Conservation (phyloP, 2,329 filamentous ascomycete genomes). For the Sclerotinia minor region DNA sequence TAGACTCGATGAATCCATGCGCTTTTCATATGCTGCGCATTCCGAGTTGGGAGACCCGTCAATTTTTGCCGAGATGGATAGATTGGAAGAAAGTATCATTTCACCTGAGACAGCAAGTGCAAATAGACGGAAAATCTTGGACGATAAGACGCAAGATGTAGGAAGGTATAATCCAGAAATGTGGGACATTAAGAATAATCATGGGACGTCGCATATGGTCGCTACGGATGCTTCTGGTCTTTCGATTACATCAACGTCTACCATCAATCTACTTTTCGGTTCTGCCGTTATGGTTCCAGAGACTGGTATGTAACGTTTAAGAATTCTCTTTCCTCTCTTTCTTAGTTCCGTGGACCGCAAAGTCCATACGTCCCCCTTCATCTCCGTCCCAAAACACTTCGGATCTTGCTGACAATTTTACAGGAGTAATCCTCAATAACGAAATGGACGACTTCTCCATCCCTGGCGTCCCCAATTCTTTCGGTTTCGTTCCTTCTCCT, state of each 20-base stretch:
- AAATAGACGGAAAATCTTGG: slow-evolving; percentile 68
- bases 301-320: slow-evolving; percentile 59
- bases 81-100: slow-evolving; percentile 69
- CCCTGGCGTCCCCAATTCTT: slow-evolving; percentile 73
- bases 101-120: slow-evolving; percentile 56
- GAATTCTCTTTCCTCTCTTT: neutral
- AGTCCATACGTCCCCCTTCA: neutral
- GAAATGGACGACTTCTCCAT: slow-evolving; percentile 84
- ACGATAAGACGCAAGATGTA: slow-evolving; percentile 69
- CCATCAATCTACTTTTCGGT: slow-evolving; percentile 85
- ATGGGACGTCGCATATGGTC: slow-evolving; percentile 73
- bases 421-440: slow-evolving; percentile 45
- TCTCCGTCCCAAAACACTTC: neutral
- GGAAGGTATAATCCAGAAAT: slow-evolving; percentile 70
- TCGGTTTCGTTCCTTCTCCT: slow-evolving; percentile 78
- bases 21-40: slow-evolving; percentile 82
- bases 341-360: neutral
- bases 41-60: slow-evolving; percentile 79
- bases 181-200: slow-evolving; percentile 66
- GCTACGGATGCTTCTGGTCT: slow-evolving; percentile 72
- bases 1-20: slow-evolving; percentile 81
- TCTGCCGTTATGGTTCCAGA: slow-evolving; percentile 74
- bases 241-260: slow-evolving; percentile 80
- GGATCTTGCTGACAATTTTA: neutral
- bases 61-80: slow-evolving; percentile 64